Conservation (phyloP, 371 early-diverging fungal species). For the Cokeromyces recurvatus region DNA sequence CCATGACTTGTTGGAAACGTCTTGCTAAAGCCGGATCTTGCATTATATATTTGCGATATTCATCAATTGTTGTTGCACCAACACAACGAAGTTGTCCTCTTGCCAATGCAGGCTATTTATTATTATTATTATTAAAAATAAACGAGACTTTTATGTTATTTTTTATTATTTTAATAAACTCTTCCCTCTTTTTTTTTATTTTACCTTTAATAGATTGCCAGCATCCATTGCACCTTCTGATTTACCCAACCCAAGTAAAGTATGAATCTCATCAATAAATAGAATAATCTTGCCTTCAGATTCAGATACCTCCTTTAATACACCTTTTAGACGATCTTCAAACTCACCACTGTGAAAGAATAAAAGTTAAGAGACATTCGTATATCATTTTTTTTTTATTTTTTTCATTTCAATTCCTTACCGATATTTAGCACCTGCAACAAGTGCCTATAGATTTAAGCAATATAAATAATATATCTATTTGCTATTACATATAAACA, state of each 20-base stretch:
- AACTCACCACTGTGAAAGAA: slow-evolving; percentile 65
- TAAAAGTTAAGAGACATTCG: not conserved
- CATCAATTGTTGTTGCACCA: slow-evolving; percentile 89
- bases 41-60: slow-evolving; percentile 81
- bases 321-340: slow-evolving; percentile 77
- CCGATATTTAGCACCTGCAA: slow-evolving; percentile 80
- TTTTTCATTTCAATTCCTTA: slow-evolving; percentile 13
- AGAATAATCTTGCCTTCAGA: slow-evolving; percentile 72
- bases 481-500: not conserved
- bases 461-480: not conserved
- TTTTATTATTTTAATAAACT: too few relatives aligned
- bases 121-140: too few relatives aligned
- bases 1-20: slow-evolving; percentile 80
- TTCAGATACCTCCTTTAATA: slow-evolving; percentile 70
- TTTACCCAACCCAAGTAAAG: slow-evolving; percentile 74
- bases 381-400: not conserved
- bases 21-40: slow-evolving; percentile 86
- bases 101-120: slow-evolving; percentile 70
- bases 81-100: slow-evolving; percentile 77
- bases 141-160: too few relatives aligned
- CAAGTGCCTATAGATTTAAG: slow-evolving; percentile 41
- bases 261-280: slow-evolving; percentile 89
- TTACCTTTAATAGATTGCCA: slow-evolving; percentile 74
- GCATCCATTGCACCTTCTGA: slow-evolving; percentile 76
- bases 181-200: too few relatives aligned